Evolutionary conservation across 2,329 filamentous ascomycete genomes (phyloP).

Genomic region (Pestalotiopsis fici): DNA sequence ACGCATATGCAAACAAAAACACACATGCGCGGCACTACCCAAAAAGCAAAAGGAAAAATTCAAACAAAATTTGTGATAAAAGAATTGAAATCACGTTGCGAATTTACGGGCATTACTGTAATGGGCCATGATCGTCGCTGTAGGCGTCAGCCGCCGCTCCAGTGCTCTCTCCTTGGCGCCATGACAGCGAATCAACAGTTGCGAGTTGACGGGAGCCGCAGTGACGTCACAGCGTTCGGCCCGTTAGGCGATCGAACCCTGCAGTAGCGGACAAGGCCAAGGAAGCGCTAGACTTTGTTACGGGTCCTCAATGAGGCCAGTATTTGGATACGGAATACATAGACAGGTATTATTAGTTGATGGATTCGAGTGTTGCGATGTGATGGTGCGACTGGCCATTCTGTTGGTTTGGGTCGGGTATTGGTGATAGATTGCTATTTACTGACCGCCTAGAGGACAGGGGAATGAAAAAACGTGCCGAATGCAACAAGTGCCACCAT

Average conservation of each 20-base stretch:
- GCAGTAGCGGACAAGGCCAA: not conserved
- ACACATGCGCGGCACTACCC: not conserved
- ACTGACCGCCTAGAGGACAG: too few relatives aligned
- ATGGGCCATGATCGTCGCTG: not conserved
- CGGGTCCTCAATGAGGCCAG: not conserved
- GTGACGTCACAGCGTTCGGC: constrained; percentile 2
- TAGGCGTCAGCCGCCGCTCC: not conserved
- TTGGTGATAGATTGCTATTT: too few relatives aligned
- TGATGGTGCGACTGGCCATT: too few relatives aligned
- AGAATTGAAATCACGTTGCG: not conserved
- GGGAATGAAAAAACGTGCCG: too few relatives aligned
- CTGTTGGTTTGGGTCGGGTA: too few relatives aligned
- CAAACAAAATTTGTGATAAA: not conserved
- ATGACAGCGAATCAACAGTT: not conserved
- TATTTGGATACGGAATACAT: too few relatives aligned
- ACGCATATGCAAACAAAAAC: not conserved
- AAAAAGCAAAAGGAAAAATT: not conserved
- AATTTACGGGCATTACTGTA: not conserved
- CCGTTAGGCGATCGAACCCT: not conserved
- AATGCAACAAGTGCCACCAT: too few relatives aligned
- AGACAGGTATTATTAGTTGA: not conserved
- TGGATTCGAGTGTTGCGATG: too few relatives aligned
- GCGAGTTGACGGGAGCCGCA: not conserved
- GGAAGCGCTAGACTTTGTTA: constrained; percentile 4
- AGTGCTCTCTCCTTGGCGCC: not conserved